Base-by-base conservation (phyloP, 2,329 filamentous ascomycete genomes). In the Waltergamsia citrina region DNA sequence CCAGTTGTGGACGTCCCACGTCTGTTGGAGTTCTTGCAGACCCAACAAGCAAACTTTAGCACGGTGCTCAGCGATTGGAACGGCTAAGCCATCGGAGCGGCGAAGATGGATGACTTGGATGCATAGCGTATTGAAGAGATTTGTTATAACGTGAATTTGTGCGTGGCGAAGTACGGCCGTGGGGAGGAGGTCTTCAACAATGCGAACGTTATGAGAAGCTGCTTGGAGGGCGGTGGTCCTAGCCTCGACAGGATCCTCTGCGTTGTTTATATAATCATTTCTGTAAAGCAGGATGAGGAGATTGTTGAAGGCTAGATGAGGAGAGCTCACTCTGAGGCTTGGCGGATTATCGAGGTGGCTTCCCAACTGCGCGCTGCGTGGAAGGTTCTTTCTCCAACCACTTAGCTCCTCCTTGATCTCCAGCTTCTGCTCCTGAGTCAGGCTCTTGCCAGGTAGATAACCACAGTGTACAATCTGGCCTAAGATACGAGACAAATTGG, bases 1-100 rank as follows among this genome's bases (percentile, higher is more conserved):
- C 59, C 62, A 63, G 35, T 67, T 68, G 11, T 62, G 62, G 7
- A 68, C 45, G 32, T 67, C 62, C 65, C 65, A 69, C 1, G 60
- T 63, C 34, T 60, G 62, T 36, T 67, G 65, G 7, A 69, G 43
- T 38, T 69, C 65, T 32, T 65, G 57, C 0, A 69, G 41, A 0
- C 65, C 63, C 14, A 69, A 41, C 0, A 69, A 45, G 36, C 65
- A 69, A 0, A 69, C 38, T n/a, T 67, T 60, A 1, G 64, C 63
- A 18, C 65, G 53, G 35, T 67, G 60, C 37, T 69, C 65, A 11
- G 65, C 62, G 1, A 68, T 48, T n/a, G 59, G 59, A 6, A 57
- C 48, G 3, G 57, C 53, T 4, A 59, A 59, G 5, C 57, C 57
- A 5, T 39, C 43, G 3, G 53, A 52, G 14, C 47, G 37, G 34